Base-by-base conservation (phyloP, 169 alveolate genomes). In the Plasmodium gonderi region DNA sequence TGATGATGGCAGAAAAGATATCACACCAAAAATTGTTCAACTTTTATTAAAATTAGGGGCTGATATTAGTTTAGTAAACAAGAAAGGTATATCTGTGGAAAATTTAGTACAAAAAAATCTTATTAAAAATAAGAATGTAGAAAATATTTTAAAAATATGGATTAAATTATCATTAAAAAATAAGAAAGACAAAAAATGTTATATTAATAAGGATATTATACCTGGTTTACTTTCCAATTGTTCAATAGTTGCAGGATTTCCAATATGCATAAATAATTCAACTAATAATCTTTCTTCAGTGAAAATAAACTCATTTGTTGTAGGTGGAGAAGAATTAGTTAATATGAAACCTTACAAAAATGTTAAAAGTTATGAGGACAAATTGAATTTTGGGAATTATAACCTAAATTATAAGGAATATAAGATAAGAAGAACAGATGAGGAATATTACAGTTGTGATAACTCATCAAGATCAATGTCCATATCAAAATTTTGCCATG, bases 211-310 rank as follows among this genome's bases (percentile, higher is more conserved):
- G 54, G 65, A 90, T 8, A 31, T 79, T 51, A 90, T 90, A 38
- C 94, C 94, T n/a, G 94, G 94, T 29, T 82, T 94, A 47, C 95
- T 94, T 6, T 91, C 96, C 42, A 89, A 89, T 82, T 94, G 96
- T 68, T 72, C 94, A 12, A 74, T 94, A 68, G 96, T 85, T 42
- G 92, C 80, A 8, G 95, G 93, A 20, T 76, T 90, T 69, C 79
- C 94, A 17, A 40, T 49, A 79, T 12, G 40, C 11, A 38, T 44
- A 38, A 68, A 51, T 64, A 77, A 65, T 51, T 23, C 45, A 2
- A 44, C 29, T 45, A 78, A 44, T 33, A 38, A 31, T 23, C 9
- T 23, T 36, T 64, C 49, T 14, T 77, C 91, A 6, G 91, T 90
- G 51, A 90, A 78, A 79, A 90, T 90, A 23, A 90, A 90, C 60